Percentiles rank a stretch among this genome's conserved stretches.
Evolutionary conservation across 2,329 filamentous ascomycete species (phyloP).

Genomic region (Rachicladosporium sp.): DNA sequence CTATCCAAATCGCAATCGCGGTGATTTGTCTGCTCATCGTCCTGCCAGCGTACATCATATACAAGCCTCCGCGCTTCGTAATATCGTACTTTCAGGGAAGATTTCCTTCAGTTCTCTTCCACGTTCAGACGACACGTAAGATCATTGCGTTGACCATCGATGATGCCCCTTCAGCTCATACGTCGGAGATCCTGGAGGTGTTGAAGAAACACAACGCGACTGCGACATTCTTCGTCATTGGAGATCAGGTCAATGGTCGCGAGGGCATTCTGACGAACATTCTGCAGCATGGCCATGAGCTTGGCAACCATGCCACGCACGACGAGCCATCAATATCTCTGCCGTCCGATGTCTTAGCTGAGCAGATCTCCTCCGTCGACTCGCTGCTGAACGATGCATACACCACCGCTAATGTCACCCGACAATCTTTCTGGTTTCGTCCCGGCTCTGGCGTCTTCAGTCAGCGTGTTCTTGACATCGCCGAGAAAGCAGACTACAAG

Average conservation of each 20-base stretch:
- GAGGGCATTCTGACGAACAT: slow-evolving; percentile 38
- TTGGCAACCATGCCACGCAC: slow-evolving; percentile 82
- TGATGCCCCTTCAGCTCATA: slow-evolving; percentile 67
- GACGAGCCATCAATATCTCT: slow-evolving; percentile 64
- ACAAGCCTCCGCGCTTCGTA: slow-evolving; percentile 64
- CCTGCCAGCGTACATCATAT: slow-evolving; percentile 54
- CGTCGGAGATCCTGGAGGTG: slow-evolving; percentile 54
- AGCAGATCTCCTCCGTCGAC: slow-evolving; percentile 56
- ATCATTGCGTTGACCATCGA: slow-evolving; percentile 76
- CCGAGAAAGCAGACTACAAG: slow-evolving; percentile 51
- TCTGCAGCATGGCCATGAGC: slow-evolving; percentile 42
- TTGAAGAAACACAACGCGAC: slow-evolving; percentile 53
- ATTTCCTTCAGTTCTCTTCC: slow-evolving; percentile 72
- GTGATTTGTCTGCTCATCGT: slow-evolving; percentile 17
- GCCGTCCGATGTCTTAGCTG: slow-evolving; percentile 43
- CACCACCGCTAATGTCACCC: slow-evolving; percentile 23
- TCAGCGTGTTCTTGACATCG: slow-evolving; percentile 49
- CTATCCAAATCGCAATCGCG: slow-evolving; percentile 14
- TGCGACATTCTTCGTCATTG: slow-evolving; percentile 85
- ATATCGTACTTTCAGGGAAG: slow-evolving; percentile 57
- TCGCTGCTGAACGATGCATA: slow-evolving; percentile 47
- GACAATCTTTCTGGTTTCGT: slow-evolving; percentile 57
- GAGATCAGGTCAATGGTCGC: slow-evolving; percentile 53
- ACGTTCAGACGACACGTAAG: slow-evolving; percentile 47
- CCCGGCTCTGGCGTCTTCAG: slow-evolving; percentile 80